Percentiles rank a stretch among this genome's conserved stretches.
phyloP scores from a whole-genome alignment of 768 basidiomycete species.

The Lactarius quietus region DNA sequence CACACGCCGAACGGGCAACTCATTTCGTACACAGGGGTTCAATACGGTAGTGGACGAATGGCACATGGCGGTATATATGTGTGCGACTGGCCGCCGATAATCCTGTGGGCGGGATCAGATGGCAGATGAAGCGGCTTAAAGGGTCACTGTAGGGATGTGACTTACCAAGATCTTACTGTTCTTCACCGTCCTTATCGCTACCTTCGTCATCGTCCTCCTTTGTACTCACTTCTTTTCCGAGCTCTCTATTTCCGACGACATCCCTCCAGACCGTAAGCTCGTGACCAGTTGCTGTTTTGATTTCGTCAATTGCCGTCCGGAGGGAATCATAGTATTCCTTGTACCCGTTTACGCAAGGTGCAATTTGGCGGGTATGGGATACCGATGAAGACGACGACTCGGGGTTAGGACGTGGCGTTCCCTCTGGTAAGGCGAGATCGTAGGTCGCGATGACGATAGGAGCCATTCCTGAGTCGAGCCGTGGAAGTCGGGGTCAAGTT shows the following conservation, averaged over 20 bases:
- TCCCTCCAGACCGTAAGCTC: conserved; percentile 76
- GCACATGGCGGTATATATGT: too few relatives aligned
- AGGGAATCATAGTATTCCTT: conserved; percentile 50
- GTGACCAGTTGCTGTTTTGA: conserved; percentile 54
- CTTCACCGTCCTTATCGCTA: conserved; percentile 40
- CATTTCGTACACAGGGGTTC: not conserved
- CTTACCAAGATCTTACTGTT: conserved; percentile 1
- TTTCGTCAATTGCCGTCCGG: conserved; percentile 46
- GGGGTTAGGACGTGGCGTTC: conserved; percentile 23
- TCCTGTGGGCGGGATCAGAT: not conserved
- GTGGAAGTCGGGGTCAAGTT: not conserved
- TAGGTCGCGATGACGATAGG: conserved; percentile 41
- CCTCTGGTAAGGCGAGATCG: conserved; percentile 41
- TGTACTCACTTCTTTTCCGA: conserved; percentile 52
- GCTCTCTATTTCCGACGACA: conserved; percentile 60
- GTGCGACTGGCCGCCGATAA: not conserved
- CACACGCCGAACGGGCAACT: not conserved
- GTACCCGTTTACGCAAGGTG: conserved; percentile 17
- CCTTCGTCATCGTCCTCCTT: conserved; percentile 45
- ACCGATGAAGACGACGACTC: conserved; percentile 25
- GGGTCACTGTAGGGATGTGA: not conserved
- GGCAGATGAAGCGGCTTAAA: not conserved
- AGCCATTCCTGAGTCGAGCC: conserved; percentile 1
- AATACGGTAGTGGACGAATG: not conserved
- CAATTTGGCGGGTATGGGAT: conserved; percentile 31